Evolutionary conservation across 73 alveolate genomes (phyloP).

Genomic region (Paraurostyla sp.): DNA sequence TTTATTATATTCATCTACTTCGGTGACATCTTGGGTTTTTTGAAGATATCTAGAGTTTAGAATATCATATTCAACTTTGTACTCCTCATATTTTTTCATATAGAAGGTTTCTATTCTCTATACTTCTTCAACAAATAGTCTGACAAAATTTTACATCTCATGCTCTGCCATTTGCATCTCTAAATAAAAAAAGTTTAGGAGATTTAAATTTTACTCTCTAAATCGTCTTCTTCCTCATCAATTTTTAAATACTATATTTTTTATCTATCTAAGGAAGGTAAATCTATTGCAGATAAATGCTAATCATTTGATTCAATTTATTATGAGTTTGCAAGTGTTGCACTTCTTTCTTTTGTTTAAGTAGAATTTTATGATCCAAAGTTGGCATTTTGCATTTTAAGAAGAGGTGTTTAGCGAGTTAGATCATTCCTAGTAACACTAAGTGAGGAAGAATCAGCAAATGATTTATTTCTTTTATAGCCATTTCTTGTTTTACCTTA

Average conservation of each 20-base stretch:
- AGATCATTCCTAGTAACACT: too few relatives aligned
- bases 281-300: background rate
- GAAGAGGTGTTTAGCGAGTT: too few relatives aligned
- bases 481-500: background rate
- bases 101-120: conserved; percentile 23
- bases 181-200: background rate
- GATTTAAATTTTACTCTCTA: background rate
- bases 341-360: background rate
- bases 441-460: conserved; percentile 1
- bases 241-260: background rate
- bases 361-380: background rate
- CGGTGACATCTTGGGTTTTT: background rate
- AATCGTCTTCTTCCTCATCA: background rate
- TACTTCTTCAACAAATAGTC: background rate
- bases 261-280: background rate
- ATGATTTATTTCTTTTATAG: background rate
- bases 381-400: too few relatives aligned
- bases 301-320: background rate
- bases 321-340: background rate
- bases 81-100: background rate
- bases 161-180: background rate
- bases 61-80: background rate
- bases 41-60: background rate
- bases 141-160: background rate
- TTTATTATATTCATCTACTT: too few relatives aligned